Conservation (phyloP, 352 stramenopile genomes). For the Globisporangium sylvaticum region DNA sequence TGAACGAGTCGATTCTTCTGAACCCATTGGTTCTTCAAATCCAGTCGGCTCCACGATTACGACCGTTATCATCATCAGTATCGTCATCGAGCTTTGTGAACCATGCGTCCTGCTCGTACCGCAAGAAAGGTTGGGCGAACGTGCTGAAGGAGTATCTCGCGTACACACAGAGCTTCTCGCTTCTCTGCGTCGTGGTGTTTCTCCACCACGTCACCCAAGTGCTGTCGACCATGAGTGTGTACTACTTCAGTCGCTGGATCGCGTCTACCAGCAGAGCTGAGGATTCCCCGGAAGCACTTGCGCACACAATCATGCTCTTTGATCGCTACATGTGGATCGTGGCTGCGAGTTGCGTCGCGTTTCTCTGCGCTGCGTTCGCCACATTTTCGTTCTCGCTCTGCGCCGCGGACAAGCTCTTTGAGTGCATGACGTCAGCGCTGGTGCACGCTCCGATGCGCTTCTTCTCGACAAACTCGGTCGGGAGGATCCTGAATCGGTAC, state of each 20-base stretch:
- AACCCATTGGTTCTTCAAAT: slow-evolving; percentile 26
- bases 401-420: slow-evolving; percentile 32
- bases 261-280: slow-evolving; percentile 13
- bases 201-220: slow-evolving; percentile 34
- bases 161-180: slow-evolving; percentile 24
- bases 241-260: slow-evolving; percentile 38
- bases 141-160: slow-evolving; percentile 33
- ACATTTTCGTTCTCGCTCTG: slow-evolving; percentile 33
- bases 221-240: slow-evolving; percentile 27
- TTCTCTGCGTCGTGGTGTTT: slow-evolving; percentile 23
- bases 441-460: slow-evolving; percentile 39
- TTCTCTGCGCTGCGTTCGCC: slow-evolving; percentile 21
- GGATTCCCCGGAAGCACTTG: neutral
- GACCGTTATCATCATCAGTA: neutral
- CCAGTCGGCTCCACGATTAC: slow-evolving; percentile 9
- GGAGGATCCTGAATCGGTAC: slow-evolving; percentile 43
- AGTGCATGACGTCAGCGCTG: slow-evolving; percentile 39
- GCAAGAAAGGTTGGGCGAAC: slow-evolving; percentile 12
- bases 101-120: slow-evolving; percentile 14
- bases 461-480: slow-evolving; percentile 43
- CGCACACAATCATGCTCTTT: slow-evolving; percentile 12
- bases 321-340: slow-evolving; percentile 30
- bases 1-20: slow-evolving; percentile 18
- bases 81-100: slow-evolving; percentile 8
- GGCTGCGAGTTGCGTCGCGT: slow-evolving; percentile 29